Evolutionary conservation across 495 filamentous ascomycete genomes (phyloP).

Genomic region (Neurospora cerealis): DNA sequence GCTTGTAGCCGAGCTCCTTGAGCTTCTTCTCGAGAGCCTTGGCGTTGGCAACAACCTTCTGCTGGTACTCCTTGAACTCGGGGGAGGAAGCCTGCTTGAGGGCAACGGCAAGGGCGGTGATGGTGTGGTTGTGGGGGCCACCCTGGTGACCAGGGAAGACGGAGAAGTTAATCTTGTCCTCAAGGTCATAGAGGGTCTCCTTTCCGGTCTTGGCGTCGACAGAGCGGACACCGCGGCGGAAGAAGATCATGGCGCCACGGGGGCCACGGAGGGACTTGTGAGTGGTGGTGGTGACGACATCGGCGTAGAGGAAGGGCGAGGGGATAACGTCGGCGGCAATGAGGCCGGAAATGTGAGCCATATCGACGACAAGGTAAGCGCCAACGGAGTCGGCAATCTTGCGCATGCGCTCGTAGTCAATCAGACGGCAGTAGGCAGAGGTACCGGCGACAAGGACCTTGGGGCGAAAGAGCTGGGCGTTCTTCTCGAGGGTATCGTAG

Average conservation of each 20-base stretch:
- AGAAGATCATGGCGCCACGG: slow-evolving; percentile 99
- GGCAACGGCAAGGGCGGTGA: slow-evolving; percentile 93
- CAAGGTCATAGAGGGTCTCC: slow-evolving; percentile 85
- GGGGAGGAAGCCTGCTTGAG: slow-evolving; percentile 88
- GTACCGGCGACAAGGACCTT: slow-evolving; percentile 95
- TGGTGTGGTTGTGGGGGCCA: slow-evolving; percentile 99
- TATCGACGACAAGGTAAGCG: slow-evolving; percentile 91
- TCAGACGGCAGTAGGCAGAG: slow-evolving; percentile 95
- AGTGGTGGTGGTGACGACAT: slow-evolving; percentile 97
- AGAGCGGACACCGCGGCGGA: slow-evolving; percentile 87
- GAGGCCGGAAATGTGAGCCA: slow-evolving; percentile 97
- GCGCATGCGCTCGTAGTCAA: slow-evolving; percentile 95
- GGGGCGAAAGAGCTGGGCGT: slow-evolving; percentile 88
- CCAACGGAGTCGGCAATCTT: slow-evolving; percentile 91
- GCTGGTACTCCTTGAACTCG: slow-evolving; percentile 94
- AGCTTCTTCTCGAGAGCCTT: slow-evolving; percentile 77
- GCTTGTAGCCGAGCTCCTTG: slow-evolving; percentile 76
- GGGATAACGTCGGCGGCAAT: slow-evolving; percentile 90
- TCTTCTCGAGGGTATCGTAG: slow-evolving; percentile 86
- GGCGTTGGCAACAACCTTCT: slow-evolving; percentile 85
- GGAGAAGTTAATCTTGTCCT: slow-evolving; percentile 95
- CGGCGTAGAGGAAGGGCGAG: slow-evolving; percentile 85
- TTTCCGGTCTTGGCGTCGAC: slow-evolving; percentile 84
- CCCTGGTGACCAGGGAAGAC: slow-evolving; percentile 99
- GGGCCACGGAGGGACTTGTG: slow-evolving; percentile 99